Base-by-base conservation (phyloP, 441 rosid genomes). In the Theobroma grandiflorum region DNA sequence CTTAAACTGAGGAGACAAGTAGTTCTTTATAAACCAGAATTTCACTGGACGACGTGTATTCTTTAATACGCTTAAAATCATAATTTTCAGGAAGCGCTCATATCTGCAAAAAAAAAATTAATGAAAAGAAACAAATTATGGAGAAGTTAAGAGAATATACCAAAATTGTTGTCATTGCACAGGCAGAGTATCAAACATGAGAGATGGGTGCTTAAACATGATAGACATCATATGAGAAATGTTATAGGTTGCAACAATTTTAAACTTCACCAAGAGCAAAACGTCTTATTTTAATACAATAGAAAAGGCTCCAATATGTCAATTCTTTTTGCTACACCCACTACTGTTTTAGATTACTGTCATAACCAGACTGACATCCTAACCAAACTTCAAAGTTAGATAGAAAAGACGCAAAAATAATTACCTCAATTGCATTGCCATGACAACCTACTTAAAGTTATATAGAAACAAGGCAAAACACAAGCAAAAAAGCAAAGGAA, bases 21-120 rank as follows among this genome's bases (percentile, higher is more conserved):
- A 97, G 86, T 97, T 97, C 91, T 97, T 97, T 84, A 97, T 97
- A 87, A 97, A 97, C 99, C 99, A 97, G 89, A 97, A 97, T 84
- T 97, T 97, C 79, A 97, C 92, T 1, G 98, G 99, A 66, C 98
- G 99, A 72, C 68, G 43, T 47, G 99, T 95, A 86, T 93, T 97
- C 93, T 93, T 97, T 82, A 94, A 86, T 79, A 97, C 99, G 82
- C 96, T 93, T 49, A 96, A 88, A 81, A 96, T 97, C 99, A 95
- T 97, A 85, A 94, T 97, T 89, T 95, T 97, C 58, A 88, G 93
- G 87, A 97, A 95, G 37, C 99, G 96, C 83, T 97, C 99, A 49
- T 97, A 97, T 85, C 99, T 95, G 96, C 79, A 85, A 89, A 20
- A 77, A 59, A 49, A 81, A 14, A 57, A 70, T 20, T 52, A 82